Evolutionary conservation across 129 eudicot genomes (phyloP).

Genomic region (Calendula officinalis): DNA sequence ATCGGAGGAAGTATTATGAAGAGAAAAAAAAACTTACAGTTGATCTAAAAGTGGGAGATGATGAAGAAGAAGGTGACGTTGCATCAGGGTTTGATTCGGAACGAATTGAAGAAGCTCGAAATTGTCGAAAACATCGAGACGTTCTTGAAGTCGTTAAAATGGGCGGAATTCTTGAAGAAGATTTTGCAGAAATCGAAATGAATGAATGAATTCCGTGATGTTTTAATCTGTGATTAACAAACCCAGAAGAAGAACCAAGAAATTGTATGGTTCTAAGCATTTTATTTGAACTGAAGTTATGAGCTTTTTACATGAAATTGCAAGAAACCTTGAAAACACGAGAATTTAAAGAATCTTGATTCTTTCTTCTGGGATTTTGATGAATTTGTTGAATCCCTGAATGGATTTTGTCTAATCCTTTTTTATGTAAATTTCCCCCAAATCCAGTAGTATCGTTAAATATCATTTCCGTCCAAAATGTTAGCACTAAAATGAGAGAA

Average conservation of each 20-base stretch:
- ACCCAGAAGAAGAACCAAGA: slow-evolving; percentile 53
- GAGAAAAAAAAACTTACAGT: slow-evolving; percentile 38
- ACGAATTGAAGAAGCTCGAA: slow-evolving; percentile 46
- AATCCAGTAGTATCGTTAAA: slow-evolving; percentile 24
- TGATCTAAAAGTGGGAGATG: slow-evolving; percentile 36
- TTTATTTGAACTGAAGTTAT: slow-evolving; percentile 15
- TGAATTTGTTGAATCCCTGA: slow-evolving; percentile 4
- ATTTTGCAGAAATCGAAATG: slow-evolving; percentile 36
- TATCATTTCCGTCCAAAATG: slow-evolving; percentile 13
- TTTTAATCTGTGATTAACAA: slow-evolving; percentile 46
- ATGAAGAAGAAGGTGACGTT: slow-evolving; percentile 39
- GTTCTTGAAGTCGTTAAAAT: slow-evolving; percentile 27
- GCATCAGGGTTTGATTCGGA: slow-evolving; percentile 51
- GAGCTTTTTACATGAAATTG: background rate
- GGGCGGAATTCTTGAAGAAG: slow-evolving; percentile 24
- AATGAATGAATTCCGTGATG: slow-evolving; percentile 39
- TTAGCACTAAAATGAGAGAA: slow-evolving; percentile 6
- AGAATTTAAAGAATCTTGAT: background rate
- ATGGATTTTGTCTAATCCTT: slow-evolving; percentile 12
- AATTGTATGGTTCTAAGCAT: slow-evolving; percentile 71
- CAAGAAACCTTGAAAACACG: background rate
- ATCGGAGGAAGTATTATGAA: too few species aligned
- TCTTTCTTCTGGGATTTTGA: slow-evolving; percentile 5
- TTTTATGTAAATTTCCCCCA: slow-evolving; percentile 24
- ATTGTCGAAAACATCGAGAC: slow-evolving; percentile 36